A percentile compares a stretch with the other conserved stretches of the same genome.
Conservation (phyloP, 371 early-diverging fungal species). For the Mortierella sp. region DNA sequence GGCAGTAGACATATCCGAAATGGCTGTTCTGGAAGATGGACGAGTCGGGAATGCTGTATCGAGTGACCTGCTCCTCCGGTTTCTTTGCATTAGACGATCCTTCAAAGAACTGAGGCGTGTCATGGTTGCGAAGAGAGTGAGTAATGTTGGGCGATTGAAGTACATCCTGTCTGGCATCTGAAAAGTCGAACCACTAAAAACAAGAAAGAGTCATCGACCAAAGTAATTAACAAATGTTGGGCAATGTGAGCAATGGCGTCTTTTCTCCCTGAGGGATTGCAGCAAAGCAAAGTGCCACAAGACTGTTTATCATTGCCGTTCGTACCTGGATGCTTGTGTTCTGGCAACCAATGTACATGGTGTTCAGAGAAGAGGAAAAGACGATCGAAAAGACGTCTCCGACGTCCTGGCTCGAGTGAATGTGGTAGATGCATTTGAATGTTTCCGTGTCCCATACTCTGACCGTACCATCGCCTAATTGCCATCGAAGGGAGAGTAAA, state of each 20-base stretch:
- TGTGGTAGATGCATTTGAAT: conserved; percentile 72
- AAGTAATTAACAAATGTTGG: not conserved
- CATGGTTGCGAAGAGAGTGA: conserved; percentile 58
- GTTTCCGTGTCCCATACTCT: conserved; percentile 80
- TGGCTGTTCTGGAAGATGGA: conserved; percentile 77
- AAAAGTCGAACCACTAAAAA: conserved; percentile 74
- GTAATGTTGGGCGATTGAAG: conserved; percentile 61
- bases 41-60: conserved; percentile 70
- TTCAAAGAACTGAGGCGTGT: conserved; percentile 62
- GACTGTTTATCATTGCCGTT: not conserved
- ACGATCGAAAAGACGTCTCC: conserved; percentile 84
- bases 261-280: not conserved
- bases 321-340: conserved; percentile 86
- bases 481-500: not conserved
- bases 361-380: conserved; percentile 67
- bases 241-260: conserved; percentile 3
- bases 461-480: conserved; percentile 77
- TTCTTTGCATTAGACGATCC: conserved; percentile 27
- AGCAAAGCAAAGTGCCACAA: not conserved
- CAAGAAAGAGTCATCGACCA: not conserved
- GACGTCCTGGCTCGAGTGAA: conserved; percentile 82
- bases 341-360: conserved; percentile 83
- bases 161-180: conserved; percentile 60
- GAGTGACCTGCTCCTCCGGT: conserved; percentile 62
- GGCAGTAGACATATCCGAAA: conserved; percentile 83